Evolutionary conservation across 805 yeast species (phyloP), one percentile per base, ranked within the genome.

Genomic region (Metschnikowia hibisci): DNA sequence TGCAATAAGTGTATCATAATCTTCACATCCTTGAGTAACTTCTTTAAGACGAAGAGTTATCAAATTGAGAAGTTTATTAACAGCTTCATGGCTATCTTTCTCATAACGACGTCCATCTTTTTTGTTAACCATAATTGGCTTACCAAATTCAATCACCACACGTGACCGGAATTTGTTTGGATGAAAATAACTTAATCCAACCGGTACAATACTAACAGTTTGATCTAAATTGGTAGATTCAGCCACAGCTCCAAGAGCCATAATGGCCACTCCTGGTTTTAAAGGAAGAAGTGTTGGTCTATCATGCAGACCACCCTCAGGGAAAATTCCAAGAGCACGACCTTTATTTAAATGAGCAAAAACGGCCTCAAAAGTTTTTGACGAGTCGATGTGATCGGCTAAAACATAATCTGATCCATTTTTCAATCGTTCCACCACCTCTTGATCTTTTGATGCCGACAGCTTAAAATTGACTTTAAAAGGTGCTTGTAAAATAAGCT

Each of bases 241-340:
- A 0, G 67, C 64, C 9, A 62, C 62, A 1, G 74, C 67, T 2
- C 74, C 74, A 22, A 69, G 47, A 0, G 73, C 74, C 74, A 69
- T 69, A 13, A 69, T 63, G 3, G 74, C 74, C 18, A 69, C 74
- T 1, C 74, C 74, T 0, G 74, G 73, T 43, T 69, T 69, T 44
- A 69, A 56, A 13, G 74, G 74, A 32, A 69, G 57, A 39, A 69
- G 61, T 36, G 65, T 67, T 3, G 73, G 64, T 25, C 74, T 49
- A 46, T 69, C 74, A 45, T 69, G 74, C 30, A 69, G 65, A 6
- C 74, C 74, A 10, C 74, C 74, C 46, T 69, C 74, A 8, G 74
- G 74, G 43, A 69, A 69, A 12, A 69, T 65, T 2, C 74, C 74
- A 42, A 69, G 52, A 1, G 62, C 63, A 18, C 58, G 56, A 9